Evolutionary conservation across 1,284 basidiomycete species (phyloP).

Genomic region (Bjerkandera adusta): DNA sequence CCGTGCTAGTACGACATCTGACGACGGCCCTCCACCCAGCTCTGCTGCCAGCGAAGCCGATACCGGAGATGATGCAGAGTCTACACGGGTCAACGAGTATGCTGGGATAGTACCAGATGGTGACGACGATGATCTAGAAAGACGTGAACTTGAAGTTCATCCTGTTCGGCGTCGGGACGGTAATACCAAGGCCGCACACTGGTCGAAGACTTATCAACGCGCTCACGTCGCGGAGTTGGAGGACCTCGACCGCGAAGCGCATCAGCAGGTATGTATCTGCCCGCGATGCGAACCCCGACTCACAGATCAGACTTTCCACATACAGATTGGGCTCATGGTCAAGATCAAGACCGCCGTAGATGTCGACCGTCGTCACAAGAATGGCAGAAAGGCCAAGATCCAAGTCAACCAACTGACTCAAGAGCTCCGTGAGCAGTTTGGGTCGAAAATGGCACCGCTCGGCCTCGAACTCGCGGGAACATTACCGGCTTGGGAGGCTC

Average conservation of each 20-base stretch:
- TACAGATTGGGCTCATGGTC: not conserved
- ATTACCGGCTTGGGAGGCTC: not conserved
- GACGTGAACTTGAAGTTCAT: too few relatives aligned
- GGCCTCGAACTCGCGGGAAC: not conserved
- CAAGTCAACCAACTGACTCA: not conserved
- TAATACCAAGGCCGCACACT: too few relatives aligned
- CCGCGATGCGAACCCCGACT: not conserved
- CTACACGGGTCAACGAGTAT: not conserved
- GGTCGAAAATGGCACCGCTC: not conserved
- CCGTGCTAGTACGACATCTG: not conserved
- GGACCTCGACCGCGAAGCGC: not conserved
- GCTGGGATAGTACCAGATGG: not conserved
- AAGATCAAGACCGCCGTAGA: constrained; percentile 1
- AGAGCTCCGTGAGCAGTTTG: not conserved
- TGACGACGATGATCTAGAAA: not conserved
- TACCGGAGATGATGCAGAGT: not conserved
- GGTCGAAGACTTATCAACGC: too few relatives aligned
- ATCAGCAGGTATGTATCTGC: not conserved
- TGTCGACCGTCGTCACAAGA: not conserved
- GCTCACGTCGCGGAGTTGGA: not conserved
- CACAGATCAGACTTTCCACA: not conserved
- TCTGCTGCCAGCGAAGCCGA: not conserved
- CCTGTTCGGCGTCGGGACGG: too few relatives aligned
- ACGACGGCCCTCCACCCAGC: not conserved
- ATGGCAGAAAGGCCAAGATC: not conserved